phyloP scores from a whole-genome alignment of 495 filamentous ascomycete species.

The Geopyxis carbonaria region DNA sequence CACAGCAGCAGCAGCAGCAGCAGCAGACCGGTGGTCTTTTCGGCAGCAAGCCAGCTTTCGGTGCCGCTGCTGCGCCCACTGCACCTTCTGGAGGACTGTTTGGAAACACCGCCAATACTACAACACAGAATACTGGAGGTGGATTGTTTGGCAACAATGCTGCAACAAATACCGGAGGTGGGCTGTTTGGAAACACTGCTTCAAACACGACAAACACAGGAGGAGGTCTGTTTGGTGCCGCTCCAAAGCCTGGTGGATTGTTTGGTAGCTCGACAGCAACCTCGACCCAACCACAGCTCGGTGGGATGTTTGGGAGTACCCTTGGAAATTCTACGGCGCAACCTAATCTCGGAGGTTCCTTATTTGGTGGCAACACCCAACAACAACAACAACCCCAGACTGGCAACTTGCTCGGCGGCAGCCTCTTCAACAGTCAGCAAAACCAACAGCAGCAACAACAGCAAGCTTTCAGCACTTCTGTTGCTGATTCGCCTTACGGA shows the following conservation, averaged over 20 bases:
- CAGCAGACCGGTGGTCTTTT: constrained; percentile 46
- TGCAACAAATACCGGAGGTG: constrained; percentile 24
- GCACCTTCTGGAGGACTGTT: constrained; percentile 28
- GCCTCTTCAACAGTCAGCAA: constrained; percentile 15
- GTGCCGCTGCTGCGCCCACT: constrained; percentile 24
- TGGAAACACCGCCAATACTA: constrained; percentile 14
- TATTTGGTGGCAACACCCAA: constrained; percentile 33
- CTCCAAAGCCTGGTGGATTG: constrained; percentile 31
- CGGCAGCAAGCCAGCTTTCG: constrained; percentile 30
- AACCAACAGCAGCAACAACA: constrained; percentile 31
- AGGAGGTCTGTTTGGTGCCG: constrained; percentile 35
- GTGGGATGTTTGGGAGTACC: constrained; percentile 31
- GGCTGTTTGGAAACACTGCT: constrained; percentile 32
- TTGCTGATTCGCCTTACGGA: constrained; percentile 69
- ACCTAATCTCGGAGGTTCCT: constrained; percentile 25
- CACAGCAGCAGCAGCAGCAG: constrained; percentile 32
- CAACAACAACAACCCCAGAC: constrained; percentile 31
- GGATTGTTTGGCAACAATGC: constrained; percentile 42
- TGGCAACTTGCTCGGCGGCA: constrained; percentile 12
- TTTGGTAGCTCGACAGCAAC: constrained; percentile 30
- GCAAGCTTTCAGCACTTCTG: constrained; percentile 55
- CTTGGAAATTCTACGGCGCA: constrained; percentile 27
- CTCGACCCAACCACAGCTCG: constrained; percentile 20
- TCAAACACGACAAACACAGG: constrained; percentile 21
- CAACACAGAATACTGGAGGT: constrained; percentile 26